Evolutionary conservation across 352 stramenopile genomes (phyloP).

Genomic region (Phytophthora uliginosa): DNA sequence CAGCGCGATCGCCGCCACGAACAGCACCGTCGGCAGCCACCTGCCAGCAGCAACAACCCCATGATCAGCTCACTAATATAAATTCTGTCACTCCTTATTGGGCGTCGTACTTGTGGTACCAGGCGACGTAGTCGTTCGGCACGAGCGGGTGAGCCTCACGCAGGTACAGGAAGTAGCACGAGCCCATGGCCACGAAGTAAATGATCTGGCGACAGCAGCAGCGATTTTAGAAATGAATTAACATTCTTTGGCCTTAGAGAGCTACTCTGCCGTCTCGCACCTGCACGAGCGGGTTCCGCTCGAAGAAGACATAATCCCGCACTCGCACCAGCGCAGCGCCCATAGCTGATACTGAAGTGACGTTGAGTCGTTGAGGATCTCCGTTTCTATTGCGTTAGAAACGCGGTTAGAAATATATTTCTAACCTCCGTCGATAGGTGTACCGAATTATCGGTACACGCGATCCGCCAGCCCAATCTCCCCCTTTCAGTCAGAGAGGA

Average conservation of each 20-base stretch:
- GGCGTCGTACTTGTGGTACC: constrained; percentile 67
- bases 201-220: constrained; percentile 55
- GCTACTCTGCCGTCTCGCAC: constrained; percentile 20
- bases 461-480: constrained; percentile 28
- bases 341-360: constrained; percentile 28
- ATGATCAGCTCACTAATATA: background rate
- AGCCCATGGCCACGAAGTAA: constrained; percentile 80
- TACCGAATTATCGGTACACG: constrained; percentile 26
- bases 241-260: background rate
- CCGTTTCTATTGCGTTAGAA: constrained; percentile 14
- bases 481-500: constrained; percentile 40
- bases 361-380: constrained; percentile 13
- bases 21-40: constrained; percentile 59
- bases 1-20: constrained; percentile 60
- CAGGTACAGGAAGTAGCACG: constrained; percentile 80
- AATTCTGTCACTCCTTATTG: background rate
- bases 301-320: constrained; percentile 70
- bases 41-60: constrained; percentile 29
- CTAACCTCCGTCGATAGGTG: background rate
- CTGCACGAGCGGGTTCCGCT: constrained; percentile 79
- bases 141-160: constrained; percentile 66
- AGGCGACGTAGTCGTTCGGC: constrained; percentile 69
- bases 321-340: constrained; percentile 37
- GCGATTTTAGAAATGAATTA: background rate
- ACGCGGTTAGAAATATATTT: too few species aligned